A percentile compares a stretch with the other conserved stretches of the same genome.
Evolutionary conservation across 2,329 filamentous ascomycete genomes (phyloP).

Genomic region (Calonectria pteridis): DNA sequence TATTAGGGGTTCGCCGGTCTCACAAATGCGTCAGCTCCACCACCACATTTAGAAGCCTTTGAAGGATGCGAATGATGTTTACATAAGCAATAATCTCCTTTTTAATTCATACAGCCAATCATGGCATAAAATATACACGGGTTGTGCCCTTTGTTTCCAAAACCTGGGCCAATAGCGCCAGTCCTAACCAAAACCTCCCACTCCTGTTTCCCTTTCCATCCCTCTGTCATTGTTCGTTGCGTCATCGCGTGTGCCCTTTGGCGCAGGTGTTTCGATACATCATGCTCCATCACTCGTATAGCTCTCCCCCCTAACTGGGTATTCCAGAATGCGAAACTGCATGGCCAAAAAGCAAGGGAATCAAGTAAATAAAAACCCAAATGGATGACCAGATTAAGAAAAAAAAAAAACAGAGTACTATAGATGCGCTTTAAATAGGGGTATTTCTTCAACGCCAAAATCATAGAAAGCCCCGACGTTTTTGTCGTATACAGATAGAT

Average conservation of each 20-base stretch:
- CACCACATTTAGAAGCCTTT: background rate
- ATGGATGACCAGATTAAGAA: background rate
- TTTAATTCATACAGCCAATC: slow-evolving; percentile 5
- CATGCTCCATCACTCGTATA: background rate
- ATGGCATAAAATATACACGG: background rate
- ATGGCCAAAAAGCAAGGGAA: background rate
- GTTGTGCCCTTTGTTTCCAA: background rate
- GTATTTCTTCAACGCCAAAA: slow-evolving; percentile 20
- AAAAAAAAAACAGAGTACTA: background rate
- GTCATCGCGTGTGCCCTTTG: background rate
- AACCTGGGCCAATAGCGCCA: background rate
- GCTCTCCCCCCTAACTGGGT: background rate
- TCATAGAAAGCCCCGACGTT: background rate
- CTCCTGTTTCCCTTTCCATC: background rate
- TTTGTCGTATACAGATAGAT: slow-evolving; percentile 23
- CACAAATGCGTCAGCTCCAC: background rate
- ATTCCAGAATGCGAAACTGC: background rate
- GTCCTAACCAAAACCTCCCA: background rate
- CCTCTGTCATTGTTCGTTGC: background rate
- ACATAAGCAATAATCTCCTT: background rate
- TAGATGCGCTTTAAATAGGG: slow-evolving; percentile 16
- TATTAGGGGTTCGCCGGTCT: background rate
- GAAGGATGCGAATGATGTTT: background rate
- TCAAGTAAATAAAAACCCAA: background rate
- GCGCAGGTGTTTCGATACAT: background rate